Base-by-base conservation (phyloP, 140 eudicot species). In the Oenanthe javanica region DNA sequence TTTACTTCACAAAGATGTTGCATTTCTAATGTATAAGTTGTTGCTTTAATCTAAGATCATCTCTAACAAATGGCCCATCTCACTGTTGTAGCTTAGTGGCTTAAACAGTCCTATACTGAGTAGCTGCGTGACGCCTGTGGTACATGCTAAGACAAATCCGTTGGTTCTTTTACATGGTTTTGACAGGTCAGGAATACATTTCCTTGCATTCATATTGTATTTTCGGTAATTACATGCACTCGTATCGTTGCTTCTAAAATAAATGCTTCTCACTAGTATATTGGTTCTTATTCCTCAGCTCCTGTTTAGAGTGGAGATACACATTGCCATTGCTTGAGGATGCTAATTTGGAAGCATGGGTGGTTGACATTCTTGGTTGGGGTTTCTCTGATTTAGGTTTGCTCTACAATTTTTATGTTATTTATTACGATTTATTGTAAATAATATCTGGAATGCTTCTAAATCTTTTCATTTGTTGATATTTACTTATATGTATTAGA, bases 301-400 rank as follows among this genome's bases (percentile, higher is more conserved):
- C 97, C n/a, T 92, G 97, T 86, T 90, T 94, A 86, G 98, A 94
- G 84, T 94, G 98, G 98, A 87, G 98, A 81, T 89, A 86, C 86
- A 80, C 91, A 0, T 87, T 89, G 54, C 98, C 98, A 3, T 69
- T 92, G 88, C 96, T 94, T 45, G 98, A 94, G 85, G 93, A 92
- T 81, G 93, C 93, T 52, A 97, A 93, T n/a, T 75, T 89, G 7
- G 97, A 94, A 87, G 77, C 96, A 9, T 94, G 98, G 98, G 97
- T 92, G 6, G 50, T 94, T 57, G 98, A 94, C 87, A 88, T 94
- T 83, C 91, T 94, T 70, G 97, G 98, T 72, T 94, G 98, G 98
- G 97, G 98, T 36, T 94, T 94, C 88, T 90, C 93, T 72, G 90
- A 94, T 84, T 85, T 94, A 86, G 96, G 98, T 91, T 70, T 49